Base-by-base conservation (phyloP, 2,329 filamentous ascomycete genomes). In the Hyphodiscus sp. region DNA sequence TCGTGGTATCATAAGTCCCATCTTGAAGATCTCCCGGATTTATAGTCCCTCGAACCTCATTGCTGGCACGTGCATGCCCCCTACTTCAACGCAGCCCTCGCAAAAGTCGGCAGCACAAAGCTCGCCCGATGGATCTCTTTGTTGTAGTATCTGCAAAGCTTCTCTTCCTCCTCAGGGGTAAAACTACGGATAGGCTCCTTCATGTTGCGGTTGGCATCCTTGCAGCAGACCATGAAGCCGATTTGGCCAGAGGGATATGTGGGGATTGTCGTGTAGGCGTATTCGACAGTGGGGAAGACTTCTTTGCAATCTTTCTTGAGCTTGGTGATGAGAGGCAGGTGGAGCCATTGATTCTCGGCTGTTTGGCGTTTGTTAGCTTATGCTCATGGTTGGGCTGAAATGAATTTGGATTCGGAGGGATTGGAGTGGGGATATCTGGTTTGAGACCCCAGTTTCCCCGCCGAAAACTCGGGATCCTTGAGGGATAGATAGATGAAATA, bases 281-380 rank as follows among this genome's bases (percentile, higher is more conserved):
- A 99, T 78, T 99, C 94, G 72, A 88, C 94, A 59, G 89, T 89
- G 61, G 94, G 91, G 86, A 99, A 99, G 73, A 99, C 89, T 74
- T 94, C 87, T 73, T 87, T 87, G 87, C 92, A 96, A 70, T 91
- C 83, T 81, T 96, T 91, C 84, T 96, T 96, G 69, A 99, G 87
- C 77, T 92, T 83, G 71, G 85, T 83, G 76, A 99, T 99, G 67
- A 99, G 84, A 57, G 86, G 81, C 66, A 99, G 83, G 78, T 99
- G 94, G 57, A 99, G 87, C 94, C 94, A 99, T 78, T 95, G 91
- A 85, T 96, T 99, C 81, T 99, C 94, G 67, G 91, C 94, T 97
- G 66, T 7, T 29, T 38, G 41, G 38, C 38, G 20, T 33, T 33
- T 29, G 51, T 57, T 67, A 55, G 55, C 44, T 16, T 47, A 23